Evolutionary conservation across 805 yeast genomes (phyloP).

Genomic region (Candida piceae): DNA sequence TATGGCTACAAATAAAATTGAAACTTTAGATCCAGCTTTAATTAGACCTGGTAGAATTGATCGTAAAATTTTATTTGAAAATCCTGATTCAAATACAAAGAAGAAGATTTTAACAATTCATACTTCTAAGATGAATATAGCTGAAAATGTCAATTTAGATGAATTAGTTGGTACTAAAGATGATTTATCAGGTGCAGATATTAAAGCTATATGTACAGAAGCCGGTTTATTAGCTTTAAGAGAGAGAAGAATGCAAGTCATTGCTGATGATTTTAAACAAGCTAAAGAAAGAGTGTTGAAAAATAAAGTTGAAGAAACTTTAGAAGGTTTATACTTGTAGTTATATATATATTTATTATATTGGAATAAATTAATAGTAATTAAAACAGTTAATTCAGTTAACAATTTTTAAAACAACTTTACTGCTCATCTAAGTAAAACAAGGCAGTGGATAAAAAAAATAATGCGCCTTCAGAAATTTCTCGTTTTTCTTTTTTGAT

Average conservation of each 20-base stretch:
- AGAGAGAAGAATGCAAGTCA: conserved; percentile 96
- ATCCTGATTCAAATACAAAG: conserved; percentile 89
- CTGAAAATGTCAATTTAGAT: conserved; percentile 83
- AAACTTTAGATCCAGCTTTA: conserved; percentile 90
- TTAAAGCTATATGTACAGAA: conserved; percentile 95
- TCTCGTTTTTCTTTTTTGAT: too few species aligned
- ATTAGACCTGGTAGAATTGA: conserved; percentile 97
- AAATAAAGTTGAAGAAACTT: conserved; percentile 92
- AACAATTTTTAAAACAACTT: too few species aligned
- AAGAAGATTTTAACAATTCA: conserved; percentile 90
- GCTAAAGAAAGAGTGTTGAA: conserved; percentile 95
- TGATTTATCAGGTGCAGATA: conserved; percentile 95
- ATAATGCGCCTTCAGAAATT: too few species aligned
- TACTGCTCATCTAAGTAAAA: too few species aligned
- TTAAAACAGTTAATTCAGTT: too few species aligned
- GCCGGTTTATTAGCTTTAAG: conserved; percentile 94
- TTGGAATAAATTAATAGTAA: too few species aligned
- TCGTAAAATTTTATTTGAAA: conserved; percentile 91
- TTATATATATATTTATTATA: neutral
- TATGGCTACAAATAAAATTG: conserved; percentile 97
- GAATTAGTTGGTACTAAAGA: conserved; percentile 87
- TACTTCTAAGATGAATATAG: conserved; percentile 86
- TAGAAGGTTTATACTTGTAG: conserved; percentile 81
- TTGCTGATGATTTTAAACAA: conserved; percentile 85
- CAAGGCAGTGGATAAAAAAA: too few species aligned